Evolutionary conservation across 306 rosid genomes (phyloP), one percentile per base, ranked within the genome.

Genomic region (Rosa chinensis): DNA sequence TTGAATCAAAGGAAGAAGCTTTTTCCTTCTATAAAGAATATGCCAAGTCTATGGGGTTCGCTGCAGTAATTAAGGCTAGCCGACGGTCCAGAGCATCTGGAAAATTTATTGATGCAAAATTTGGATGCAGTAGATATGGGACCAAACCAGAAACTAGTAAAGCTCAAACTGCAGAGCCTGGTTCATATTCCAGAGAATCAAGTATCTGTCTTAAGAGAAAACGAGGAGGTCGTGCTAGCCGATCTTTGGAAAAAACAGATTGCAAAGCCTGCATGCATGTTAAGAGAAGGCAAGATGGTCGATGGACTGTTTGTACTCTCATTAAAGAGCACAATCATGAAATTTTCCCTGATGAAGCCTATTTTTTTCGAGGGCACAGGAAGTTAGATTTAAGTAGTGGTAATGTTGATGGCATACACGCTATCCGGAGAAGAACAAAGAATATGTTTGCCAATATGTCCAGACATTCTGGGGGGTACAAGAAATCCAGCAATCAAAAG

Each of bases 261-360:
- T 87, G 90, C 75, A 84, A 82, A 43, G 88, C 90, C 59, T 73
- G 81, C 74, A 69, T 87, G 88, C 90, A 87, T 78, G 90, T 84
- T 68, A 87, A 87, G 80, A 82, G 79, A 77, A 61, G 76, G 74
- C 86, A 84, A 69, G 83, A 76, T 72, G 84, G 86, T 61, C 74
- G 72, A 75, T 87, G 90, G 90, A 76, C 79, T 48, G 52, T 87
- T 67, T 63, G 55, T 74, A 77, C 71, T 74, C 76, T 79, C 75
- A 53, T 79, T 13, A 81, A 84, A 81, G 90, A 87, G 70, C 88
- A 87, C 72, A 87, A 87, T 80, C 90, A 87, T 80, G 90, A 87
- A 64, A 76, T 84, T 77, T 77, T 70, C 12, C 86, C 83, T 20
- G 84, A 82, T 67, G 81, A 82, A 59, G 79, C 88, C 59, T 78